phyloP scores from a whole-genome alignment of 2,329 filamentous ascomycete genomes.

The Xylariaceae sp. region DNA sequence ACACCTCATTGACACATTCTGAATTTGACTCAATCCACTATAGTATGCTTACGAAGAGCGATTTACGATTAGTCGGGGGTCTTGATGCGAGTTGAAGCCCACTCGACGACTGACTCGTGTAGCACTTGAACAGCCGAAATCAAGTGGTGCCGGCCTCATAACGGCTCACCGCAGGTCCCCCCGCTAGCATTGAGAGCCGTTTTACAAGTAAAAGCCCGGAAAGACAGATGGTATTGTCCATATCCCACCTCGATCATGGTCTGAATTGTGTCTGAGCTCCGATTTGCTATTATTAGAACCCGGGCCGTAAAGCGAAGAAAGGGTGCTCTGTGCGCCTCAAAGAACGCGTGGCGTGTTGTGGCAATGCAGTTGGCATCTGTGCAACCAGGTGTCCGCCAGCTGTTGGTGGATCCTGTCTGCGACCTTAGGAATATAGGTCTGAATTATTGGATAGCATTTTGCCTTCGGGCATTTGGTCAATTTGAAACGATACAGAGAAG shows the following conservation, averaged over 20 bases:
- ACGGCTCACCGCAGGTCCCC: background rate
- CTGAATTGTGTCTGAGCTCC: too few species aligned
- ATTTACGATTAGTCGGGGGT: background rate
- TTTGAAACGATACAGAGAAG: conserved; percentile 34
- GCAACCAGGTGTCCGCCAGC: background rate
- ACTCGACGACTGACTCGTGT: background rate
- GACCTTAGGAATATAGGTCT: background rate
- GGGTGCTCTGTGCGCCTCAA: too few species aligned
- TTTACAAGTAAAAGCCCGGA: background rate
- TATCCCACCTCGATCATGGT: background rate
- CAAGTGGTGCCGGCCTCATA: background rate
- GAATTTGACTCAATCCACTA: background rate
- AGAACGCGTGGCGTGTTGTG: too few species aligned
- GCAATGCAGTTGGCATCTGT: background rate
- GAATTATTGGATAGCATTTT: conserved; percentile 8
- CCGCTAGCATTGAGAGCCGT: background rate
- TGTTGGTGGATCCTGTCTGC: background rate
- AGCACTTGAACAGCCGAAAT: background rate
- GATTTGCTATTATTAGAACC: too few species aligned
- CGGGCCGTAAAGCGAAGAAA: too few species aligned
- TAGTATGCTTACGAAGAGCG: background rate
- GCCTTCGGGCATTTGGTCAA: conserved; percentile 34
- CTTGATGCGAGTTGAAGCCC: background rate
- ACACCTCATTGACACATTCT: background rate
- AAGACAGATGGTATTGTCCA: background rate